Evolutionary conservation across 108 stramenopile genomes (phyloP).

Genomic region (Fistulifera solaris): DNA sequence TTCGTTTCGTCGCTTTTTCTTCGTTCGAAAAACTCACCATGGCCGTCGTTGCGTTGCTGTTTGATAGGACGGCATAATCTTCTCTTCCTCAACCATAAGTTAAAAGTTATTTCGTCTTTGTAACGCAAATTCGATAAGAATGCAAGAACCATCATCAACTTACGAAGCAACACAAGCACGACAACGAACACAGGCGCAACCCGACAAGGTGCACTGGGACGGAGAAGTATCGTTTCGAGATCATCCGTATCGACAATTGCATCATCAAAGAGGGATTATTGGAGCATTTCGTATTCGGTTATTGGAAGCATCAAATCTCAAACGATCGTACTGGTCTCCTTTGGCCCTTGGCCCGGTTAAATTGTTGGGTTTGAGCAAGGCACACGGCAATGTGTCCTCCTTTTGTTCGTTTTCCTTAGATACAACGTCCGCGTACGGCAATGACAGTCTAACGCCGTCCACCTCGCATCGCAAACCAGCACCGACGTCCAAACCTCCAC

Average conservation of each 20-base stretch:
- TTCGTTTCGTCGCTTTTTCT: no score
- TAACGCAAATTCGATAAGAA: no score
- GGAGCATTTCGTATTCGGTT: constrained; percentile 59
- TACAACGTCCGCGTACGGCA: constrained; percentile 2
- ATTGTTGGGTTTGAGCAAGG: constrained; percentile 59
- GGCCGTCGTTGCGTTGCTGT: no score
- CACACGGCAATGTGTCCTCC: constrained; percentile 57
- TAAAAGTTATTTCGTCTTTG: no score
- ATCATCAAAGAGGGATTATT: constrained; percentile 66
- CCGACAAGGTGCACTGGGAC: constrained; percentile 48
- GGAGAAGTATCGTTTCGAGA: constrained; percentile 35
- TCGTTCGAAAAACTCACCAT: no score
- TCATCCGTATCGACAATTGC: constrained; percentile 55
- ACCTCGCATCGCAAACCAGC: not conserved
- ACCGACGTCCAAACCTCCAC: constrained; percentile 5
- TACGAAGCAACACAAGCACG: constrained; percentile 38
- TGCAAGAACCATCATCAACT: constrained; percentile 8
- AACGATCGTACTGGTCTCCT: constrained; percentile 66
- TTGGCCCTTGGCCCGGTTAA: constrained; percentile 61
- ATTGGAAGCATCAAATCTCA: constrained; percentile 53
- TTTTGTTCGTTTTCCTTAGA: constrained; percentile 42
- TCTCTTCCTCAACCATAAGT: no score
- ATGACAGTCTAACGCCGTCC: constrained; percentile 3
- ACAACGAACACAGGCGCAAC: constrained; percentile 20
- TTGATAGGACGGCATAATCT: no score